These are phyloP conservation scores for Clitoria ternatea DNA, from an alignment of 306 rosid genomes.

Conservation along the genomic window DNA sequence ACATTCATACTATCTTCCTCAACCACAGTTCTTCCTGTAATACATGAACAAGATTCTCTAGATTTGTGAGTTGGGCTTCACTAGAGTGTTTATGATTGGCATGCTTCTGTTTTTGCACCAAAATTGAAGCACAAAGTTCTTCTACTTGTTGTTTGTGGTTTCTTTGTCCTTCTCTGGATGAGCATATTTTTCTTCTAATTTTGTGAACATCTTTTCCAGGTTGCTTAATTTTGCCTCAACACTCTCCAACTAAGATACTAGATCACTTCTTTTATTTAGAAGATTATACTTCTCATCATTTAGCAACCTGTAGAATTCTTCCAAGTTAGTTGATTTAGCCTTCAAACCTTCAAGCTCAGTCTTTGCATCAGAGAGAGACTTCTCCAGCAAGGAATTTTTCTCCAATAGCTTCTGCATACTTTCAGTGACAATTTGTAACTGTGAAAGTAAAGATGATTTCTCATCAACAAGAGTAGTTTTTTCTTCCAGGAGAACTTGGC, in stretches of 20 bases:
- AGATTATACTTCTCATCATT: constrained; percentile 67
- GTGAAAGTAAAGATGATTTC: constrained; percentile 64
- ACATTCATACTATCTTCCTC: constrained; percentile 53
- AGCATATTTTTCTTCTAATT: constrained; percentile 61
- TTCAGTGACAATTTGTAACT: constrained; percentile 67
- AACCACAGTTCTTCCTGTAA: constrained; percentile 54
- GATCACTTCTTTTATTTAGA: constrained; percentile 60
- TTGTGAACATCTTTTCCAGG: constrained; percentile 59
- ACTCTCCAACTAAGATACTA: constrained; percentile 57
- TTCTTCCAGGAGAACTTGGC: constrained; percentile 70
- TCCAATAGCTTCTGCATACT: constrained; percentile 76
- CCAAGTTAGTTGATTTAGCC: constrained; percentile 60
- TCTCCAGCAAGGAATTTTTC: constrained; percentile 69
- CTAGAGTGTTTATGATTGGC: constrained; percentile 53
- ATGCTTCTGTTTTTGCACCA: constrained; percentile 56
- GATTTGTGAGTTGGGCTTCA: constrained; percentile 53
- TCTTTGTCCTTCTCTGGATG: constrained; percentile 69
- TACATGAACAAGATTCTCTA: constrained; percentile 55
- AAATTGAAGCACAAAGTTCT: constrained; percentile 60
- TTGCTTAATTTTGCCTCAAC: constrained; percentile 58
- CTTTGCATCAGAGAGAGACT: constrained; percentile 65
- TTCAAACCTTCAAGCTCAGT: constrained; percentile 73
- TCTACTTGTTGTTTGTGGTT: constrained; percentile 47
- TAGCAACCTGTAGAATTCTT: constrained; percentile 64
- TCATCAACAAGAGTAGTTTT: constrained; percentile 62